Conservation (phyloP, 2,329 filamentous ascomycete species). For the Aspergillus persii region DNA sequence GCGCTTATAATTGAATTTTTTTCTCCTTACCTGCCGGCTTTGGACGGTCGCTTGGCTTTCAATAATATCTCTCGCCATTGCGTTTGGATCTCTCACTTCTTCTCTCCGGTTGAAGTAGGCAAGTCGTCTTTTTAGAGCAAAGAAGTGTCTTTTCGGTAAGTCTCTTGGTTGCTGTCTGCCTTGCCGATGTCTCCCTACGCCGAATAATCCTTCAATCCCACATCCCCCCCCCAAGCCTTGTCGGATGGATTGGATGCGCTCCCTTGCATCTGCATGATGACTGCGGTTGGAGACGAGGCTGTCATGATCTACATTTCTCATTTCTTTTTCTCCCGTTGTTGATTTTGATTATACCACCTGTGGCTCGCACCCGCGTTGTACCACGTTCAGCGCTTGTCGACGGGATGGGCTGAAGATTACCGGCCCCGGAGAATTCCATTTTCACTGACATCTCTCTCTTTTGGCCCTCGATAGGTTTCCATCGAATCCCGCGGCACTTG, state of each 20-base stretch:
- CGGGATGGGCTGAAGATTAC: conserved; percentile 6
- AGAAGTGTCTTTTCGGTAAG: not conserved
- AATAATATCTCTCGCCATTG: conserved; percentile 10
- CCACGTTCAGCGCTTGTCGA: conserved; percentile 14
- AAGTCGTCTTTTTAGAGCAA: not conserved
- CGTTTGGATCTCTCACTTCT: conserved; percentile 6
- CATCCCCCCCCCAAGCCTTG: not conserved
- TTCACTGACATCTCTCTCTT: conserved; percentile 10
- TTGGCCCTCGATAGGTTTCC: conserved; percentile 7
- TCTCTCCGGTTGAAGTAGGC: not conserved
- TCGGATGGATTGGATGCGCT: conserved; percentile 12
- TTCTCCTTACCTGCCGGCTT: conserved; percentile 14
- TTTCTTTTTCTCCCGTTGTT: conserved; percentile 2
- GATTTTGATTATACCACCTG: conserved; percentile 3
- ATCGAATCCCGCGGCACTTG: conserved; percentile 3
- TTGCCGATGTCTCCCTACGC: not conserved
- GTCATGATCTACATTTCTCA: not conserved
- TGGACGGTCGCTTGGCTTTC: conserved; percentile 11
- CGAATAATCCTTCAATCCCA: not conserved
- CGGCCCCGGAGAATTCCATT: conserved; percentile 11
- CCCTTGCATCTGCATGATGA: conserved; percentile 19
- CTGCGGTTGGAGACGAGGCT: not conserved
- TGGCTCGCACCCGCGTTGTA: conserved; percentile 8
- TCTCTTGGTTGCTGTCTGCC: not conserved
- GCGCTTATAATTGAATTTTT: conserved; percentile 16